Base-by-base conservation (phyloP, 2,329 filamentous ascomycete species). In the Arthrinium phaeospermum region DNA sequence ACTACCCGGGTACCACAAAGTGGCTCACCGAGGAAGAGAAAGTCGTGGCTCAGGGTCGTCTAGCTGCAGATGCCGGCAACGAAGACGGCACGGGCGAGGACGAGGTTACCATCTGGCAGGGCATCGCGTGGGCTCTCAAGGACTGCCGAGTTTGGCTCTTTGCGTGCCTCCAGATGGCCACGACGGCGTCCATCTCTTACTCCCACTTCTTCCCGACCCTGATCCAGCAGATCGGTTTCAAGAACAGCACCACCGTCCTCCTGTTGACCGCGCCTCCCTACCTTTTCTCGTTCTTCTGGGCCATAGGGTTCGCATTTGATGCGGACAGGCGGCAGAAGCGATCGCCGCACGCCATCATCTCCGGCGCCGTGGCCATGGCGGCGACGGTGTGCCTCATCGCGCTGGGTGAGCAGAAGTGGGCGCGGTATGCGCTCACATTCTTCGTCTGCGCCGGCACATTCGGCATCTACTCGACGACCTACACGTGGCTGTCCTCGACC, bases 261-360 rank as follows among this genome's bases (percentile, higher is more conserved):
- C 82, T 85, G 1, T 82, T 88, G 10, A 87, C 85, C 7, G 83
- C 82, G 61, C 86, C 86, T 0, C 86, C 86, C 0, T 75, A 77
- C 51, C 57, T 77, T 1, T 70, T 77, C 22, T 75, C 75, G 8
- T 72, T 74, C 10, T 79, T 80, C 24, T 79, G 82, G 41, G 82
- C 82, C 13, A 82, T 87, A 27, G 73, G 81, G 34, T 81, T 82
- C 37, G 64, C 77, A 0, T 80, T 76, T 79, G 84, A 80, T 10
- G 86, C 85, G 0, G 87, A 85, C 0, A 81, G 80, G 4, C 82
- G 83, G 75, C 84, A 87, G 71, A 85, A 87, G 73, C 81, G 85
- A 27, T 86, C 84, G 0, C 86, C 82, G 83, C 85, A 87, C 72
- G 83, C 85, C 30, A 85, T 83, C 0, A 72, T 80, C 14, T 81